Evolutionary conservation across 208 protist species (phyloP), one percentile per base, ranked within the genome.

Genomic region (Leptomonas pyrrhocoris): DNA sequence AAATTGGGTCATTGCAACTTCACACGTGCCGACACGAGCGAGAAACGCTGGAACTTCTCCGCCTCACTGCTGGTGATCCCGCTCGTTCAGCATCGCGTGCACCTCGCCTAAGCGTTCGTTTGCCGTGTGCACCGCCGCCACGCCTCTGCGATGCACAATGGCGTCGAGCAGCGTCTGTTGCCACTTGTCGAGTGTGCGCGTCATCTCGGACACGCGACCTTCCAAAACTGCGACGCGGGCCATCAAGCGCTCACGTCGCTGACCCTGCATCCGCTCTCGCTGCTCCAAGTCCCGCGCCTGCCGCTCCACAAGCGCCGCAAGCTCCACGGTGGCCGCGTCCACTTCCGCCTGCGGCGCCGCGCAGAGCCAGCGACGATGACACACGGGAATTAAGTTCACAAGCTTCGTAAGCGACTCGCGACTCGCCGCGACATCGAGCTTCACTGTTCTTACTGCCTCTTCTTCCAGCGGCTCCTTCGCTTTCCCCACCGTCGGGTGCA

Each of bases 51-150:
- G 43, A 30, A 16, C 12, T 15, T 38, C 43, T 42, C 12, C 21
- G 40, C 34, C 18, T 61, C 50, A 65, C 15, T 70, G 68, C 54
- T 77, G 15, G 21, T 74, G 68, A 36, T 90, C 85, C 11, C 83
- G 67, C 57, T 85, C 77, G 30, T 77, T 80, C 51, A 96, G 66
- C 23, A 90, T 74, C 28, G 42, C 36, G 56, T 90, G 83, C 30
- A 92, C 79, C 57, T 89, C 79, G 7, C 83, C 83, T 15, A 96
- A 75, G 18, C 73, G 78, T 23, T 92, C 78, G 68, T 94, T 96
- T 21, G 86, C 86, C 18, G 59, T 76, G 23, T 74, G 67, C 19
- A 96, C 43, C 21, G 77, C 68, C 8, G 74, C 63, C 8, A 55
- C 68, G 12, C 91, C 91, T 11, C 83, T 60, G 23, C 86, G 80